These are phyloP conservation scores for Didymella sp. DNA, from an alignment of 2,329 filamentous ascomycete species.

Conservation along the genomic window DNA sequence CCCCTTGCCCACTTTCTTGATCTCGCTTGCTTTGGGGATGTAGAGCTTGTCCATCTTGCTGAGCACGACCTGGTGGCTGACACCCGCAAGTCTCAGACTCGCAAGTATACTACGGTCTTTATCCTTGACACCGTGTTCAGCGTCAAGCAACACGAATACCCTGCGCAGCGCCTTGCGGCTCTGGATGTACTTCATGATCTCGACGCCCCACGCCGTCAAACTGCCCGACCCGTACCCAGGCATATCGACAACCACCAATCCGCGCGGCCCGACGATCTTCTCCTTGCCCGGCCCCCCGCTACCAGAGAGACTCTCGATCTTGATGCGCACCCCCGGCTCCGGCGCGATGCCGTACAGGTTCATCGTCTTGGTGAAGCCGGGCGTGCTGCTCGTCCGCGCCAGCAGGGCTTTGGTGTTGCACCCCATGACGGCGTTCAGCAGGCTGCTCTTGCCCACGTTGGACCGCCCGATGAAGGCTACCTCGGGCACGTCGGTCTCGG, in stretches of 20 bases:
- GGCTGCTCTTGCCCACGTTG: slow-evolving; percentile 73
- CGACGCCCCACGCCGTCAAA: slow-evolving; percentile 66
- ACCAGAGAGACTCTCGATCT: slow-evolving; percentile 20
- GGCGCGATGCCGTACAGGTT: slow-evolving; percentile 69
- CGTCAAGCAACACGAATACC: slow-evolving; percentile 70
- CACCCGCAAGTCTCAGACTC: slow-evolving; percentile 61
- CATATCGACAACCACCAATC: slow-evolving; percentile 71
- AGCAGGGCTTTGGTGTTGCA: slow-evolving; percentile 53
- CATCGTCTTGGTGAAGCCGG: slow-evolving; percentile 69
- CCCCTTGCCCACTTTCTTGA: slow-evolving; percentile 23
- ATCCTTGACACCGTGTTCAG: slow-evolving; percentile 68
- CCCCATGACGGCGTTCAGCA: slow-evolving; percentile 67
- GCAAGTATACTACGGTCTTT: slow-evolving; percentile 65
- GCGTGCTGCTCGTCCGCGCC: slow-evolving; percentile 62
- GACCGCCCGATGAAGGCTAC: slow-evolving; percentile 72
- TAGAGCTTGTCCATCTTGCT: slow-evolving; percentile 65
- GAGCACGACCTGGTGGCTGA: slow-evolving; percentile 71
- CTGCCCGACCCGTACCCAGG: slow-evolving; percentile 73
- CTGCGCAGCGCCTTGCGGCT: slow-evolving; percentile 67
- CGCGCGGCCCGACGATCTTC: slow-evolving; percentile 48
- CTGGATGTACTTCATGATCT: slow-evolving; percentile 73
- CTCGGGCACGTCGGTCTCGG: slow-evolving; percentile 63
- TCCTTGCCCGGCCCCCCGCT: slow-evolving; percentile 18
- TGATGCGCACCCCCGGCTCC: slow-evolving; percentile 31
- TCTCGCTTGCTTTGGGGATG: slow-evolving; percentile 30